Percentiles rank a stretch among this genome's conserved stretches.
Conservation (phyloP, 352 stramenopile species). For the Phytophthora hibernalis region DNA sequence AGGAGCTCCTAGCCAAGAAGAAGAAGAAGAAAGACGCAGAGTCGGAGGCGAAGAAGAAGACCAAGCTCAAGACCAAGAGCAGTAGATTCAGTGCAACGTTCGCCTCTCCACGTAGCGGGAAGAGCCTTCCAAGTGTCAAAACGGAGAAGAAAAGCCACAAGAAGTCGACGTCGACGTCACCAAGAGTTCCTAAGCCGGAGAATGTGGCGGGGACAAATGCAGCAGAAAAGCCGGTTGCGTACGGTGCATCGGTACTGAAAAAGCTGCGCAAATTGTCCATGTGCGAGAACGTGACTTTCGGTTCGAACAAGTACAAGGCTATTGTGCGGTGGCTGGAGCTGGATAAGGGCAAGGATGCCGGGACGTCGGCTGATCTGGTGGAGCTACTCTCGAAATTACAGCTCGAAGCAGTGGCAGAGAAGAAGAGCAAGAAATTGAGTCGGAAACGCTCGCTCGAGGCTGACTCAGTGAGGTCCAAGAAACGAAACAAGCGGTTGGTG, state of each 20-base stretch:
- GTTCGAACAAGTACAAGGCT: conserved; percentile 54
- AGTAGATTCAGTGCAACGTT: conserved; percentile 2
- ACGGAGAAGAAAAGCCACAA: conserved; percentile 21
- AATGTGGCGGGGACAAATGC: neutral
- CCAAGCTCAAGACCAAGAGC: conserved; percentile 25
- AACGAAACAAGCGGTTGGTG: conserved; percentile 26
- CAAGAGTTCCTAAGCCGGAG: conserved; percentile 8
- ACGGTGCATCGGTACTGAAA: conserved; percentile 38
- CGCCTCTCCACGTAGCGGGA: conserved; percentile 27
- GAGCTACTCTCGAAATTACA: conserved; percentile 40
- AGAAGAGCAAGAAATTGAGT: conserved; percentile 31
- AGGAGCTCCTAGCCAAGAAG: conserved; percentile 7
- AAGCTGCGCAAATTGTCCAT: conserved; percentile 49
- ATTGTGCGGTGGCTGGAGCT: conserved; percentile 64
- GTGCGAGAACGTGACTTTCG: conserved; percentile 42
- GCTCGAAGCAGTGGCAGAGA: conserved; percentile 4
- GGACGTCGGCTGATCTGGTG: conserved; percentile 39
- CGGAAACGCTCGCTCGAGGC: conserved; percentile 37
- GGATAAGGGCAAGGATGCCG: conserved; percentile 53
- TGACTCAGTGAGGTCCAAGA: conserved; percentile 36
- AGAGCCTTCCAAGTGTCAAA: conserved; percentile 19
- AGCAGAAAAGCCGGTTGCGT: conserved; percentile 10
- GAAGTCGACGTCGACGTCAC: conserved; percentile 2
- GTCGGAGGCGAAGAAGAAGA: conserved; percentile 19
- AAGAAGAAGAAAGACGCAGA: conserved; percentile 27